Evolutionary conservation across 2,329 filamentous ascomycete genomes (phyloP), one percentile per base, ranked within the genome.

Genomic region (Ceratocystiopsis minuta): DNA sequence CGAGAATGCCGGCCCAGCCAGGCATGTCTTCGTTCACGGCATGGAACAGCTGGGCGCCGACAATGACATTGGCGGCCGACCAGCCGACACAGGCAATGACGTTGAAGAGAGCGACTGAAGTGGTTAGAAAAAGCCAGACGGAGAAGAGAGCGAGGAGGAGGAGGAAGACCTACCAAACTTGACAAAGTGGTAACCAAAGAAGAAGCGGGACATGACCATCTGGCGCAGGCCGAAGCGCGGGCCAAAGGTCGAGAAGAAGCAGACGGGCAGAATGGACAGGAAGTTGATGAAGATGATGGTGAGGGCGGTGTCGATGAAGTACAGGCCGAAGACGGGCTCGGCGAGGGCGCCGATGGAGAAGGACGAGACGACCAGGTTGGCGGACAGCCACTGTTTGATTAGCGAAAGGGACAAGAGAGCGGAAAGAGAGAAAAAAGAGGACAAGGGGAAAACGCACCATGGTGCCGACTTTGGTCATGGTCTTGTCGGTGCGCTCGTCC

Each of bases 31-130:
- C 54, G 54, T 84, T 86, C 37, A 88, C 76, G 1, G 82, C 78
- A 43, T 83, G 68, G 50, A 90, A 67, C 7, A 88, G 68, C 55
- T 88, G 78, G 0, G 80, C 80, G 16, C 81, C 83, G 15, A 88
- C 80, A 47, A 90, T 86, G 42, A 74, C 71, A 53, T 90, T 88
- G 49, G 86, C 76, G 0, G 77, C 68, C 5, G 77, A 78, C 76
- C 83, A 88, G 39, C 82, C 82, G 6, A 85, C 56, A 53, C 75
- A 83, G 28, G 78, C 75, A 15, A 83, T 60, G 34, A 80, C 61
- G 57, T 83, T 82, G 55, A 86, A 75, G 50, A 78, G 58, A 41
- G 79, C 79, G 53, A 83, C 72, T 68, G 56, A 4, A 9, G 13
- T n/a, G 32, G 5, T 20, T 17, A 24, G 11, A 28, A 17, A 14